Conservation (phyloP, 805 yeast species). For the Metschnikowia noctiluminum region DNA sequence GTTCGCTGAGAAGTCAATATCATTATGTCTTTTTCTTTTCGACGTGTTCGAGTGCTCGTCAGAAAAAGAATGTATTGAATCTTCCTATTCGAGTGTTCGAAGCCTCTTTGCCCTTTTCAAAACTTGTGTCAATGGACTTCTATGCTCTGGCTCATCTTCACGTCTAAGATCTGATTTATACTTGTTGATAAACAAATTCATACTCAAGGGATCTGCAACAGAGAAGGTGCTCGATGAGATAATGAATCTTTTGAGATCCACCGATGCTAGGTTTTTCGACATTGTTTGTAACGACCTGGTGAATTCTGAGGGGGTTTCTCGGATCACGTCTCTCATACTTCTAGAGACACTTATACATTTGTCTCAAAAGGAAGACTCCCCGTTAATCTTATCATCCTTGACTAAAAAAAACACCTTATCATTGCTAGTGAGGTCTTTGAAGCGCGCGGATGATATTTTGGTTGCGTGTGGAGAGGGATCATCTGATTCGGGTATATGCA, state of each 20-base stretch:
- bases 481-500: constrained; percentile 31
- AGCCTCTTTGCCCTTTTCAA: constrained; percentile 68
- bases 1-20: constrained; percentile 73
- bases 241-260: constrained; percentile 52
- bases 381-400: constrained; percentile 58
- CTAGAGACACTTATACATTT: constrained; percentile 64
- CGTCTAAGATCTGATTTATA: constrained; percentile 76
- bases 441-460: constrained; percentile 65
- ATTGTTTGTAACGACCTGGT: constrained; percentile 75
- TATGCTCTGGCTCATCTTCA: constrained; percentile 65
- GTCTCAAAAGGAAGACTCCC: constrained; percentile 44
- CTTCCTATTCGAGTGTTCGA: constrained; percentile 25
- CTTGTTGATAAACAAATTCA: constrained; percentile 62
- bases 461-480: constrained; percentile 25
- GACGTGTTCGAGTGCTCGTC: constrained; percentile 43
- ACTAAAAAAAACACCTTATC: constrained; percentile 64
- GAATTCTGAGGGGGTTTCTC: constrained; percentile 70
- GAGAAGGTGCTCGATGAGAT: constrained; percentile 44
- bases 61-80: constrained; percentile 20
- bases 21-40: constrained; percentile 68
- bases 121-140: constrained; percentile 70
- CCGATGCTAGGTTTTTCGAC: constrained; percentile 58
- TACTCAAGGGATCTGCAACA: constrained; percentile 48
- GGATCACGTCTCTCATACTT: constrained; percentile 73
- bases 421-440: constrained; percentile 62